A percentile compares a stretch with the other conserved stretches of the same genome.
phyloP scores from a whole-genome alignment of 208 protist species.

The Trypanosomatidae sp. region DNA sequence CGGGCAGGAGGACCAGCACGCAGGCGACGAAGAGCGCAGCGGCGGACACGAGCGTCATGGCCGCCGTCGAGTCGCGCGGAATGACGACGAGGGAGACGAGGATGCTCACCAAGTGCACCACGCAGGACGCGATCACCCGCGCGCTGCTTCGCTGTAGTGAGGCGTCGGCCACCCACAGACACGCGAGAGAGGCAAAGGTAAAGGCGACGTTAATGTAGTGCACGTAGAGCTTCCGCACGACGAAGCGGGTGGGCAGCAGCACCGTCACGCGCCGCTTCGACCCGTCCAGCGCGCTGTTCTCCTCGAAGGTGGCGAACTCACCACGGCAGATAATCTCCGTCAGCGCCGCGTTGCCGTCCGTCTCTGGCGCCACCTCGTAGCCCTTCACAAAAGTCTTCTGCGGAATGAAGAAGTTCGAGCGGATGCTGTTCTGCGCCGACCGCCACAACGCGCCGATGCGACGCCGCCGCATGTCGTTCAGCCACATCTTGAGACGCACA shows the following conservation, averaged over 20 bases:
- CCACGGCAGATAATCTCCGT: conserved; percentile 60
- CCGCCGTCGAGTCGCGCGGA: conserved; percentile 50
- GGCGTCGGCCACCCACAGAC: conserved; percentile 54
- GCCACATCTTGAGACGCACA: conserved; percentile 53
- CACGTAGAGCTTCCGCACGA: conserved; percentile 25
- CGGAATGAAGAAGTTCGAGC: conserved; percentile 21
- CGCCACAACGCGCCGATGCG: conserved; percentile 14
- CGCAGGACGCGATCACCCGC: conserved; percentile 28
- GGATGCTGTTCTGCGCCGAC: not conserved
- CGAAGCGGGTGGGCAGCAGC: conserved; percentile 1
- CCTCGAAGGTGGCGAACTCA: conserved; percentile 60
- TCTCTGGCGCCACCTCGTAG: conserved; percentile 1
- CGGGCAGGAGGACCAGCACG: conserved; percentile 30
- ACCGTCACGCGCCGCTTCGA: conserved; percentile 5
- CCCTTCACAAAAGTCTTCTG: conserved; percentile 33
- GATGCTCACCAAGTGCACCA: conserved; percentile 58
- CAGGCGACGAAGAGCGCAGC: conserved; percentile 30
- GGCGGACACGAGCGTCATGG: conserved; percentile 43
- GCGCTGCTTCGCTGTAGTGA: conserved; percentile 17
- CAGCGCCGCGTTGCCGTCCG: conserved; percentile 11
- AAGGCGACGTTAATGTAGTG: conserved; percentile 45
- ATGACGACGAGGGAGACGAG: conserved; percentile 35
- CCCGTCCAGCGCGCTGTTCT: conserved; percentile 41
- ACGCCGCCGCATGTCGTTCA: conserved; percentile 33
- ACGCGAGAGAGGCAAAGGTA: conserved; percentile 56